Conservation (phyloP, 2,329 filamentous ascomycete genomes). For the Chlorencoelia australis region DNA sequence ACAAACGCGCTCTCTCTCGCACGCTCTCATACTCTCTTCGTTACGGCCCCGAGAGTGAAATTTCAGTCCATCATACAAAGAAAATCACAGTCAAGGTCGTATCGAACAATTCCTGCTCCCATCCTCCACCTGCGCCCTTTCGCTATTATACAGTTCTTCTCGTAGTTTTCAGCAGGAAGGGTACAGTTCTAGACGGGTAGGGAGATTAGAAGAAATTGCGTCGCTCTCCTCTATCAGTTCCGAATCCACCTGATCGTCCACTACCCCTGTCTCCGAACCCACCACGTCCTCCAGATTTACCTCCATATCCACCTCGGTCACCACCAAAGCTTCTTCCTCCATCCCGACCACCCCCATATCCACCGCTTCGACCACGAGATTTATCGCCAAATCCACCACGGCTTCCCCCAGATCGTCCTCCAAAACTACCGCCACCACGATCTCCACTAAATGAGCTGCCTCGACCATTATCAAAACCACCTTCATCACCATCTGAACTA, state of each 20-base stretch:
- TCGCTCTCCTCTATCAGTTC: slow-evolving; percentile 4
- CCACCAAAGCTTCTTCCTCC: slow-evolving; percentile 7
- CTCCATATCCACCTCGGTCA: slow-evolving; percentile 6
- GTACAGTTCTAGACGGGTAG: too few relatives aligned
- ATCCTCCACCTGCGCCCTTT: too few relatives aligned
- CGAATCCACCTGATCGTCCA: slow-evolving; percentile 3
- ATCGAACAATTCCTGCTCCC: too few relatives aligned
- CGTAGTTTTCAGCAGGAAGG: too few relatives aligned
- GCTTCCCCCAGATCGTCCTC: slow-evolving; percentile 7
- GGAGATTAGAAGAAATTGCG: slow-evolving; percentile 3
- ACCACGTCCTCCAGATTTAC: slow-evolving; percentile 9
- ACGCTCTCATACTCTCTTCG: too few relatives aligned
- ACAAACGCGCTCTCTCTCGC: too few relatives aligned
- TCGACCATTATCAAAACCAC: slow-evolving; percentile 7
- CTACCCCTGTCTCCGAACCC: slow-evolving; percentile 4
- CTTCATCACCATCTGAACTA: slow-evolving; percentile 5
- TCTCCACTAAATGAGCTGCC: slow-evolving; percentile 5
- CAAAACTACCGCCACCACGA: background rate
- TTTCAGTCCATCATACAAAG: too few relatives aligned
- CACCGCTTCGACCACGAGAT: slow-evolving; percentile 2
- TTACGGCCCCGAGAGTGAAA: too few relatives aligned
- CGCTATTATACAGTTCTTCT: too few relatives aligned
- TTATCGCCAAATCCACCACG: slow-evolving; percentile 5
- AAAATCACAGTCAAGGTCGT: too few relatives aligned
- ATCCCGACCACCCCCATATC: slow-evolving; percentile 5